Conservation (phyloP, 2,329 filamentous ascomycete species). For the Chaetomium olivaceum region DNA sequence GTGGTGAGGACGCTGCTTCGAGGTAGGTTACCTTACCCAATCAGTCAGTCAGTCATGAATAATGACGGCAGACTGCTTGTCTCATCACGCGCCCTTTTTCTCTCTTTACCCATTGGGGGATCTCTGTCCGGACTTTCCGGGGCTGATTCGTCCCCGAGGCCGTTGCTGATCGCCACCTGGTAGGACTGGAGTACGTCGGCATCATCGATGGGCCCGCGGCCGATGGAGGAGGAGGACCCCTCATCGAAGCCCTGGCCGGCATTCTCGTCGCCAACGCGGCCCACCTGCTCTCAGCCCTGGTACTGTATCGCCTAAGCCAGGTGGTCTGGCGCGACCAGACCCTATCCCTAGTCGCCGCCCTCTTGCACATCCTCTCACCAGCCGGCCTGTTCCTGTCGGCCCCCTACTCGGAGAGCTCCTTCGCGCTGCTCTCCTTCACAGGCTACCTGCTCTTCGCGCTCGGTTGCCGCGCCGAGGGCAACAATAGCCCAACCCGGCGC, state of each 20-base stretch:
- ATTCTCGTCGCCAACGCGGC: conserved; percentile 69
- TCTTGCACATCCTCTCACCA: conserved; percentile 80
- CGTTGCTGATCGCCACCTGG: neutral
- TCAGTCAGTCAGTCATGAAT: neutral
- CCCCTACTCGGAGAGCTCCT: conserved; percentile 79
- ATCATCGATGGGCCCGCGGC: neutral
- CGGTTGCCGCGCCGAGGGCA: conserved; percentile 41
- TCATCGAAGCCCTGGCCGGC: conserved; percentile 51
- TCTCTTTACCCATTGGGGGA: neutral
- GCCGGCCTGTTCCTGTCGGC: conserved; percentile 87
- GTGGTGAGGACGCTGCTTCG: conserved; percentile 42
- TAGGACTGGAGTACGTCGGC: conserved; percentile 9
- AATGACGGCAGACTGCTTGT: neutral
- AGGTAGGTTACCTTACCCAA: conserved; percentile 33
- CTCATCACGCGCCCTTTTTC: neutral
- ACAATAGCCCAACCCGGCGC: conserved; percentile 36
- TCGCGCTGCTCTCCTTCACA: conserved; percentile 72
- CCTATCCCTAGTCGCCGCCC: conserved; percentile 68
- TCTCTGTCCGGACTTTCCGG: neutral
- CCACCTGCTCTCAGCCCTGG: conserved; percentile 74
- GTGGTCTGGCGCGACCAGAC: conserved; percentile 53
- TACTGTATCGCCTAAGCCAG: conserved; percentile 67
- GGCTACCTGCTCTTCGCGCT: conserved; percentile 71
- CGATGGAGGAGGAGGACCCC: conserved; percentile 8
- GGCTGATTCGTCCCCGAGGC: neutral